A percentile compares a stretch with the other conserved stretches of the same genome.
Conservation (phyloP, 2,329 filamentous ascomycete genomes). For the Elsinoe perseae region DNA sequence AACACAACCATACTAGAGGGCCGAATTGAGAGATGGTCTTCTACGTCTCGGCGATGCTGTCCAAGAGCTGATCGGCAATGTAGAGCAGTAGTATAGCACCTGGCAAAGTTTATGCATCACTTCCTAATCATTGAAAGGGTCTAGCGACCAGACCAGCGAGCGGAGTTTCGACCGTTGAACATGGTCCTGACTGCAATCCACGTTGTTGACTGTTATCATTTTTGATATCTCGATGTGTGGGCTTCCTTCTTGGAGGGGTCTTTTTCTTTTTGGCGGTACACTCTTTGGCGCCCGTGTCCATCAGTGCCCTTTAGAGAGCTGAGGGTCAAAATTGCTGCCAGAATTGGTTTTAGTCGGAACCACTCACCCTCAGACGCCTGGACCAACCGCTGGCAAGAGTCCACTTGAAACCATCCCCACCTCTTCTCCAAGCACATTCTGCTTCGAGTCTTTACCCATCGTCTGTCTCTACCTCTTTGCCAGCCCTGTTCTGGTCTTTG, state of each 20-base stretch:
- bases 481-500: neutral
- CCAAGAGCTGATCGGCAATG: neutral
- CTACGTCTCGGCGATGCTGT: neutral
- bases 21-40: neutral
- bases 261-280: neutral
- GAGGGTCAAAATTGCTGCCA: neutral
- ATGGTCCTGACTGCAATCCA: neutral
- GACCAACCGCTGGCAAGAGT: neutral
- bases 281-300: neutral
- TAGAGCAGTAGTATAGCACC: neutral
- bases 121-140: neutral
- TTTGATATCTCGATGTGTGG: neutral
- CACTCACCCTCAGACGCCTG: neutral
- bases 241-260: neutral
- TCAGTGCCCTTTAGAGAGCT: neutral
- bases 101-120: neutral
- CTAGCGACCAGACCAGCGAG: neutral
- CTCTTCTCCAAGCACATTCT: neutral
- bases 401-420: neutral
- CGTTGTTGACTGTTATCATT: conserved; percentile 2
- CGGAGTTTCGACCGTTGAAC: conserved; percentile 4
- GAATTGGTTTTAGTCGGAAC: neutral
- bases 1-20: neutral
- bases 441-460: neutral
- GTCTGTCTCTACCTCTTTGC: neutral